Conservation (phyloP, 345 rosid species). For the Camelina laxa region DNA sequence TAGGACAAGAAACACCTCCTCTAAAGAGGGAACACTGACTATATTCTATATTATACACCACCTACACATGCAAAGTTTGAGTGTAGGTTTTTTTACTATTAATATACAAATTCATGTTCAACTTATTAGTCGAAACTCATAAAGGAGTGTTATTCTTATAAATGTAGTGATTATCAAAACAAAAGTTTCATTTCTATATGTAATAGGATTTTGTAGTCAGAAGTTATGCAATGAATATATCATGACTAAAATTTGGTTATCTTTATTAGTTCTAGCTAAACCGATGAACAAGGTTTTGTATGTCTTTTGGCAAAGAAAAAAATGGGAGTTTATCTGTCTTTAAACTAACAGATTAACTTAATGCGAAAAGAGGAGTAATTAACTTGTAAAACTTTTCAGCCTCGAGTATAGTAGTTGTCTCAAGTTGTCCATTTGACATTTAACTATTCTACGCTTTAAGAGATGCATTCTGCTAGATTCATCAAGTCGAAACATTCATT, state of each 20-base stretch:
- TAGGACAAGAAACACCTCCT: conserved; percentile 28
- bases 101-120: background rate
- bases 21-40: conserved; percentile 19
- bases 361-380: conserved; percentile 13
- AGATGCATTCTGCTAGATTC: conserved; percentile 23
- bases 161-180: background rate
- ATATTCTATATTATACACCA: conserved; percentile 21
- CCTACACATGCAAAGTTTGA: conserved; percentile 23
- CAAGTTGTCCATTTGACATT: conserved; percentile 37
- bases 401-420: conserved; percentile 11
- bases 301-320: background rate
- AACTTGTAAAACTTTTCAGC: background rate
- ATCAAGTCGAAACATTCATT: conserved; percentile 33
- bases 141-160: background rate
- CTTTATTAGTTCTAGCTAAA: background rate
- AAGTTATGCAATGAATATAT: conserved; percentile 1
- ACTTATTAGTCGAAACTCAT: conserved; percentile 1
- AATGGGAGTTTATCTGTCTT: background rate
- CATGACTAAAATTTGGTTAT: background rate
- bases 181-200: background rate
- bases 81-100: background rate
- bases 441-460: conserved; percentile 17
- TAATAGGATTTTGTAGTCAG: background rate
- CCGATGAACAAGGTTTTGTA: conserved; percentile 24
- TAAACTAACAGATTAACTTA: conserved; percentile 7